A percentile compares a stretch with the other conserved stretches of the same genome.
phyloP scores from a whole-genome alignment of 768 basidiomycete species.

The Leccinum rimulosum region DNA sequence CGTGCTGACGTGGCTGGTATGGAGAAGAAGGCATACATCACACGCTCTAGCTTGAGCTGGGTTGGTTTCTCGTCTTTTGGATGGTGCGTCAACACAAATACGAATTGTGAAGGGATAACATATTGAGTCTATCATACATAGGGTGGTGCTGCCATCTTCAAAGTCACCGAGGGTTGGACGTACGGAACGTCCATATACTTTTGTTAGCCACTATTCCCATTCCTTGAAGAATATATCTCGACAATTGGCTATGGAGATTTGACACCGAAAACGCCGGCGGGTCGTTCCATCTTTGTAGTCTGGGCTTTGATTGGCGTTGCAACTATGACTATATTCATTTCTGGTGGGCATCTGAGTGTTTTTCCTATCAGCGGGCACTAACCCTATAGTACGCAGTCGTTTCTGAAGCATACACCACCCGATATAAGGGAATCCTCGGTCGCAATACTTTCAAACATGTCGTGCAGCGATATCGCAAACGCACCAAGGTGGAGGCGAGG shows the following conservation, averaged over 20 bases:
- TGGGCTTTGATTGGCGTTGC: constrained; percentile 79
- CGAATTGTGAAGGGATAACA: not conserved
- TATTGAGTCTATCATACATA: constrained; percentile 20
- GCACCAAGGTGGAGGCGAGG: constrained; percentile 11
- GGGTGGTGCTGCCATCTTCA: constrained; percentile 40
- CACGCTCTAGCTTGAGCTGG: no score
- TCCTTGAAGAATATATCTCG: constrained; percentile 25
- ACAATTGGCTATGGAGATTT: constrained; percentile 75
- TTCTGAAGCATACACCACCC: constrained; percentile 63
- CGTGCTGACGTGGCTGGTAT: not conserved
- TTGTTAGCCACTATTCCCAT: constrained; percentile 43
- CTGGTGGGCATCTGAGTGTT: constrained; percentile 43
- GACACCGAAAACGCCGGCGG: constrained; percentile 60
- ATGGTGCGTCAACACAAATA: no score
- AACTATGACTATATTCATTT: constrained; percentile 72
- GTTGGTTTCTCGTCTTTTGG: no score
- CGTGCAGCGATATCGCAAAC: constrained; percentile 43
- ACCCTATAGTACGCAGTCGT: constrained; percentile 42
- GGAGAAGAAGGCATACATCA: no score
- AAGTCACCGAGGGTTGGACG: constrained; percentile 51
- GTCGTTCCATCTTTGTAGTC: constrained; percentile 71
- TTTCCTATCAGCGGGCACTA: not conserved
- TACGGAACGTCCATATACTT: constrained; percentile 69
- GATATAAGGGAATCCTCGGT: constrained; percentile 54
- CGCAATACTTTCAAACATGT: constrained; percentile 38